Conservation (phyloP, 495 filamentous ascomycete genomes). For the Margaritispora aquatica region DNA sequence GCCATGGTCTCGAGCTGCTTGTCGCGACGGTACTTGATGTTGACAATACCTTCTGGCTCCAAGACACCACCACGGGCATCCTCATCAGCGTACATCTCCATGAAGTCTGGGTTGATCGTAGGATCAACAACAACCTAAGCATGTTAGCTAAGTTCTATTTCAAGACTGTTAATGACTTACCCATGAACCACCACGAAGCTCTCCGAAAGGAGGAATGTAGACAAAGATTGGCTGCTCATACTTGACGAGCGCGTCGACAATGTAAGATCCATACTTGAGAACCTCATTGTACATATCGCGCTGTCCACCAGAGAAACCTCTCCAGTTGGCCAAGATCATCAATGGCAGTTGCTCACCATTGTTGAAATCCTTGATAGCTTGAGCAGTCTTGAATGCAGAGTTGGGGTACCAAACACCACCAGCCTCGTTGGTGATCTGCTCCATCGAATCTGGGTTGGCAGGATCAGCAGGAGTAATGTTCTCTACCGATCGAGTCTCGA, state of each 20-base stretch:
- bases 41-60: conserved; percentile 95
- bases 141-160: conserved; percentile 9
- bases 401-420: conserved; percentile 99
- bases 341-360: conserved; percentile 95
- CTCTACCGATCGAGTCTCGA: conserved; percentile 93
- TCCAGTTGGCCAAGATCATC: conserved; percentile 99
- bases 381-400: conserved; percentile 98
- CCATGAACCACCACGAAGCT: conserved; percentile 98
- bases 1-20: conserved; percentile 98
- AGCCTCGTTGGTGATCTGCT: conserved; percentile 87
- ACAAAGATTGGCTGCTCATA: conserved; percentile 98
- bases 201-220: conserved; percentile 94
- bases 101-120: conserved; percentile 90
- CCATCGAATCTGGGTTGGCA: conserved; percentile 95
- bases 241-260: conserved; percentile 95
- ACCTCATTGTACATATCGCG: conserved; percentile 99
- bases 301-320: conserved; percentile 98
- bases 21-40: conserved; percentile 96
- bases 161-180: conserved; percentile 34
- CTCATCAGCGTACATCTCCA: conserved; percentile 99
- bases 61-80: conserved; percentile 94
- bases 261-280: conserved; percentile 97
- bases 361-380: conserved; percentile 98
- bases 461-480: conserved; percentile 97
- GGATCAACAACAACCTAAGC: conserved; percentile 86